A percentile compares a stretch with the other conserved stretches of the same genome.
These are phyloP conservation scores for Cephaloascus fragrans DNA, from an alignment of 805 yeast genomes.

Conservation along the genomic window DNA sequence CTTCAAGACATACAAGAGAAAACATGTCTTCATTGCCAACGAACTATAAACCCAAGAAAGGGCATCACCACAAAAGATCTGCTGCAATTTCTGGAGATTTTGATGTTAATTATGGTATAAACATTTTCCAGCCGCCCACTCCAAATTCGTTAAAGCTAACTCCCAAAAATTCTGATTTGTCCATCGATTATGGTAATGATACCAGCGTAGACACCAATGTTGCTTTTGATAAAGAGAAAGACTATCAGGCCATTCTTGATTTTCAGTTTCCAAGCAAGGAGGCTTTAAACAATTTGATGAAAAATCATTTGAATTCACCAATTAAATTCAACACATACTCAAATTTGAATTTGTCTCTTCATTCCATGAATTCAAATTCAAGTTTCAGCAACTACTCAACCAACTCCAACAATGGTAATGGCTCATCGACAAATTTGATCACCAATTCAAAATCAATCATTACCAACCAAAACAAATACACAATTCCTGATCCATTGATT, in stretches of 20 bases:
- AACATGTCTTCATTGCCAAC: background rate
- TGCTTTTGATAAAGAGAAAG: constrained; percentile 8
- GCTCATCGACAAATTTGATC: constrained; percentile 4
- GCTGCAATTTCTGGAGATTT: constrained; percentile 87
- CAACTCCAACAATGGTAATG: constrained; percentile 1
- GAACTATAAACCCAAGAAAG: constrained; percentile 22
- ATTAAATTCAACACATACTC: constrained; percentile 3
- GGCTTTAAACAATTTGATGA: background rate
- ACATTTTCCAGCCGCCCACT: background rate
- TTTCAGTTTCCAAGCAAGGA: constrained; percentile 5
- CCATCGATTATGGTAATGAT: constrained; percentile 1
- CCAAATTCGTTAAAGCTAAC: background rate
- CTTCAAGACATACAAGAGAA: no score
- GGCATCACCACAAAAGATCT: constrained; percentile 77
- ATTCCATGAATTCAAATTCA: constrained; percentile 2
- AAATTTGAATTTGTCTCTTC: background rate
- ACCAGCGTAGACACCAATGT: constrained; percentile 5
- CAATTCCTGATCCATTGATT: constrained; percentile 43
- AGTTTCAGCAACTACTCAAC: no score
- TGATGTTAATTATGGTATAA: constrained; percentile 23
- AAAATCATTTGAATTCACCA: constrained; percentile 5
- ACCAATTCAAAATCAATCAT: constrained; percentile 3
- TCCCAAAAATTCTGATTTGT: background rate
- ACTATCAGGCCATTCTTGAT: constrained; percentile 4
- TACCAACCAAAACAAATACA: background rate